Base-by-base conservation (phyloP, 2,329 filamentous ascomycete genomes). In the Biscogniauxia sp. region DNA sequence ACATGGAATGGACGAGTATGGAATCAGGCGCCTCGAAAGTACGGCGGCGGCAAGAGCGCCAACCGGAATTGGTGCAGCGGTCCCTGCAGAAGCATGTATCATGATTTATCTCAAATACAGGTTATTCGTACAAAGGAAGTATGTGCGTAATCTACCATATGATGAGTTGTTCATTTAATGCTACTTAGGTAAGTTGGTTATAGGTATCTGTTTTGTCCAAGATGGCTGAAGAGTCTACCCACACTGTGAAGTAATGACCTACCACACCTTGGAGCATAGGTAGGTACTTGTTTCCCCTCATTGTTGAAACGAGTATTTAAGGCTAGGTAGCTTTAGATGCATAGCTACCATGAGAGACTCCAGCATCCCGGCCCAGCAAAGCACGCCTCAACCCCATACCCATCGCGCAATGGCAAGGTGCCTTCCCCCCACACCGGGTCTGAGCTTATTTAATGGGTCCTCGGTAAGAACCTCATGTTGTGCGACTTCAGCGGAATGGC, bases 1-100 rank as follows among this genome's bases (percentile, higher is more conserved):
- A 88, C 56, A 85, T 88, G 1, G 78, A 81, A 37, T 94, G 91
- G 91, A 77, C 78, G 51, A 73, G 83, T 25, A 91, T 92, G 88
- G 74, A 79, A 67, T 69, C 82, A 1, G 89, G 89, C 0, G 84
- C 88, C 15, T 85, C 84, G 1, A 79, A 72, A 67, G 71, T 82
- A 49, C 76, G 73, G 60, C 68, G 64, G 1, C 61, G 72, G 28
- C 32, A 58, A 4, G 62, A 53, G 13, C 63, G 69, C 2, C 62
- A 66, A 32, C 57, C 56, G 6, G 63, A 64, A 49, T 56, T 55
- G 17, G 60, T 63, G 3, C 59, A 61, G 7, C 61, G 64, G 23
- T 41, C 56, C 6, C 54, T 64, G 37, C 60, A 59, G 64, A 55
- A 61, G 55, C 53, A 50, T 58, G 20, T 57, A 55, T 59, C 15